A percentile compares a stretch with the other conserved stretches of the same genome.
phyloP scores from a whole-genome alignment of 2,329 filamentous ascomycete genomes.

The Scedosporium aurantiacum region DNA sequence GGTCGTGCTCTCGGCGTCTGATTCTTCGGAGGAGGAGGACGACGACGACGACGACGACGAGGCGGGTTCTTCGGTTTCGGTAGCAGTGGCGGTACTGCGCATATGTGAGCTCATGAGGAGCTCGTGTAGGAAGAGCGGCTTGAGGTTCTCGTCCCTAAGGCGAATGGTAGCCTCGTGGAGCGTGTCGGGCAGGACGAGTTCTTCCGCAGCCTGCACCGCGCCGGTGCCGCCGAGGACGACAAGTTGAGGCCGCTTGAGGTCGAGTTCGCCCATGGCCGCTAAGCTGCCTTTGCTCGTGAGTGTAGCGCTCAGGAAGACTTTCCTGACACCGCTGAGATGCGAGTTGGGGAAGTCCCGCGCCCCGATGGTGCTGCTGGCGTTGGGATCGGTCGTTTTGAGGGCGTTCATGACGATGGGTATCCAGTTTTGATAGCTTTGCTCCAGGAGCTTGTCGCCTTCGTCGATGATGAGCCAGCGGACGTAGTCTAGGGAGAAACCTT shows the following conservation, averaged over 20 bases:
- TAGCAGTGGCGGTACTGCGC: conserved; percentile 10
- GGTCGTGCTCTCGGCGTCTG: conserved; percentile 13
- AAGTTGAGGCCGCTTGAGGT: conserved; percentile 61
- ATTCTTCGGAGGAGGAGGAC: conserved; percentile 20
- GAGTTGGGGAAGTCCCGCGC: conserved; percentile 30
- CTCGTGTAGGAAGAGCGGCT: conserved; percentile 76
- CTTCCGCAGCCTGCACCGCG: conserved; percentile 8
- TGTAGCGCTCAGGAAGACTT: conserved; percentile 82
- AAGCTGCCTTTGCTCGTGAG: conserved; percentile 81
- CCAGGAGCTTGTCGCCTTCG: conserved; percentile 83
- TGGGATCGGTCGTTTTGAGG: conserved; percentile 5
- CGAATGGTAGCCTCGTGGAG: conserved; percentile 59
- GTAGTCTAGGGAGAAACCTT: conserved; percentile 67
- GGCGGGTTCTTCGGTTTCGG: conserved; percentile 11
- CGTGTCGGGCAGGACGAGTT: conserved; percentile 47
- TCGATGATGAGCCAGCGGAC: conserved; percentile 86
- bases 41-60: conserved; percentile 13
- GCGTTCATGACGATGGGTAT: conserved; percentile 56
- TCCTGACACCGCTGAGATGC: conserved; percentile 50
- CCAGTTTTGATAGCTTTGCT: conserved; percentile 91
- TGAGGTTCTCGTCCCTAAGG: conserved; percentile 57
- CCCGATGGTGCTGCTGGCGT: neutral
- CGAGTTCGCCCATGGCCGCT: conserved; percentile 52
- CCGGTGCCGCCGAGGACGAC: conserved; percentile 57
- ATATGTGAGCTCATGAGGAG: conserved; percentile 52